phyloP scores from a whole-genome alignment of 2,329 filamentous ascomycete genomes.

The Stromatinia cepivora region DNA sequence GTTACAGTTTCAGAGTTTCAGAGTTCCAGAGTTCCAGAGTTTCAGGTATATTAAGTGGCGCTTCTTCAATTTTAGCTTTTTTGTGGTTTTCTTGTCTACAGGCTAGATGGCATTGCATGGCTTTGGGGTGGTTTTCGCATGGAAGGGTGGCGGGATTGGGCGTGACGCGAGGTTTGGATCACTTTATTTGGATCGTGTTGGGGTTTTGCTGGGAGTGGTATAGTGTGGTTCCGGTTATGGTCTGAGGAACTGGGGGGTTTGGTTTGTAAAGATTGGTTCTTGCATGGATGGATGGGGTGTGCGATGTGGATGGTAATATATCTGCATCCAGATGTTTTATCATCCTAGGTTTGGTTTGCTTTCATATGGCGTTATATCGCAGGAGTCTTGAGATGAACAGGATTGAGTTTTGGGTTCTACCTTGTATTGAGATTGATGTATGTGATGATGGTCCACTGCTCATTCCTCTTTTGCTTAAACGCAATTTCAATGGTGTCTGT shows the following conservation, averaged over 20 bases:
- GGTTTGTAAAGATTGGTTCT: background rate
- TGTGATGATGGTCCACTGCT: constrained; percentile 2
- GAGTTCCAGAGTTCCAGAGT: background rate
- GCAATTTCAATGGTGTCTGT: background rate
- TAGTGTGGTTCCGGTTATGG: background rate
- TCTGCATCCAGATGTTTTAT: constrained; percentile 5
- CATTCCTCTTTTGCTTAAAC: background rate
- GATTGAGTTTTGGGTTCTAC: background rate
- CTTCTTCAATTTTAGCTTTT: constrained; percentile 1
- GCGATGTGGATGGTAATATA: background rate
- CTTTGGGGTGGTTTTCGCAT: background rate
- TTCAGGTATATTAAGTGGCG: constrained; percentile 8
- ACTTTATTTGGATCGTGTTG: background rate
- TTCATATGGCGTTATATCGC: background rate
- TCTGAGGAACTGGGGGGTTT: background rate
- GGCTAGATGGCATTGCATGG: background rate
- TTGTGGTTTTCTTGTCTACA: background rate
- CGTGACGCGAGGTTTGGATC: background rate
- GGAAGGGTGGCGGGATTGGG: background rate
- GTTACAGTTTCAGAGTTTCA: no score
- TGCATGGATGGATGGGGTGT: background rate
- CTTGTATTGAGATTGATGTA: background rate
- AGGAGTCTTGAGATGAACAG: constrained; percentile 9
- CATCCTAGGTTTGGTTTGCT: background rate
- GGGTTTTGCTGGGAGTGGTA: background rate